Percentiles rank a stretch among this genome's conserved stretches.
These are phyloP conservation scores for Tylopilus cervinicoccineus DNA, from an alignment of 768 basidiomycete genomes.

Conservation along the genomic window DNA sequence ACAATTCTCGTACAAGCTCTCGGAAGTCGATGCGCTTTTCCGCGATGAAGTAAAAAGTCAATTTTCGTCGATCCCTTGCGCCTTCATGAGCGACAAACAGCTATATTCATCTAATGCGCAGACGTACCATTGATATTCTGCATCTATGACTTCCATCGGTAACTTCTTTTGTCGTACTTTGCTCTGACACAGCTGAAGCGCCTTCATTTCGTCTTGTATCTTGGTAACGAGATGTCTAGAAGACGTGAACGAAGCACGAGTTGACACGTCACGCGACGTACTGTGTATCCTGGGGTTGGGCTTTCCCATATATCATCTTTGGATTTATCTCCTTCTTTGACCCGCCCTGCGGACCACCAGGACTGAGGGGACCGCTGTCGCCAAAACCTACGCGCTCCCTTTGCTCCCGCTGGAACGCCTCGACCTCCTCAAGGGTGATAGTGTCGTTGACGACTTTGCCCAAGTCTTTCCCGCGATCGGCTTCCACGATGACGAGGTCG, in stretches of 20 bases:
- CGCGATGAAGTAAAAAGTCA: conserved; percentile 97
- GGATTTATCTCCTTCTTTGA: conserved; percentile 93
- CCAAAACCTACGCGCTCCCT: conserved; percentile 49
- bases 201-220: conserved; percentile 87
- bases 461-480: conserved; percentile 89
- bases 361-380: conserved; percentile 45
- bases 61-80: conserved; percentile 96
- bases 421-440: conserved; percentile 86
- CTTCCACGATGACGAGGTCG: conserved; percentile 95
- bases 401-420: conserved; percentile 84
- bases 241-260: conserved; percentile 4
- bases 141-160: conserved; percentile 98
- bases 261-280: conserved; percentile 28
- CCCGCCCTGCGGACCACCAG: conserved; percentile 36
- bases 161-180: conserved; percentile 93
- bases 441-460: conserved; percentile 91
- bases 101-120: no score
- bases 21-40: conserved; percentile 96
- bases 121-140: conserved; percentile 91
- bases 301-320: conserved; percentile 94
- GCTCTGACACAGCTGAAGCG: conserved; percentile 83
- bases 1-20: conserved; percentile 91
- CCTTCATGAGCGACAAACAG: not conserved
- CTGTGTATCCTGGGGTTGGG: conserved; percentile 79
- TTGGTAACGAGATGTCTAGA: conserved; percentile 73